These are phyloP conservation scores for Trichophyton mentagrophytes DNA, from an alignment of 2,329 filamentous ascomycete genomes.

Conservation along the genomic window DNA sequence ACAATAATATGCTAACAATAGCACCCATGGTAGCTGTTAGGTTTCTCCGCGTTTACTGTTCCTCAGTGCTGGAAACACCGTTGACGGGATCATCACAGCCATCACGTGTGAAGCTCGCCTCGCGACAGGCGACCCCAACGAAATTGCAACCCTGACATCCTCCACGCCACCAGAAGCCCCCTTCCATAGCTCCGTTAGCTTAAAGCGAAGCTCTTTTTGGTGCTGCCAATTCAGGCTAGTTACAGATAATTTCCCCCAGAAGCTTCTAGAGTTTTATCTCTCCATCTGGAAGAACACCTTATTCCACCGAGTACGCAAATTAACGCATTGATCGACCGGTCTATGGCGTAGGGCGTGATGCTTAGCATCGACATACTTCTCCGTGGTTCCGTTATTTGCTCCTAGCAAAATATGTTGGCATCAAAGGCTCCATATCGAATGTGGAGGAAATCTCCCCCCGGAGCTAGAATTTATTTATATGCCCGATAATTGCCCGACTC, in stretches of 20 bases:
- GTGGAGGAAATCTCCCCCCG: neutral
- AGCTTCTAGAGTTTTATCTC: neutral
- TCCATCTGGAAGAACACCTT: neutral
- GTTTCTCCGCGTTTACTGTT: slow-evolving; percentile 4
- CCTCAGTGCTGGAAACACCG: neutral
- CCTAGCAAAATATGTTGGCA: neutral
- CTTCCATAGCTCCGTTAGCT: neutral
- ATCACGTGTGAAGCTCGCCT: neutral
- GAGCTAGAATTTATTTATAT: neutral
- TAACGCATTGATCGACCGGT: neutral
- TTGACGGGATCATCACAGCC: neutral
- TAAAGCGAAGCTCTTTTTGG: no score
- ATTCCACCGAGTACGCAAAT: neutral
- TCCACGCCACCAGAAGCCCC: neutral
- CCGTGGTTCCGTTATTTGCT: neutral
- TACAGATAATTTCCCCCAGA: neutral
- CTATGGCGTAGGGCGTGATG: neutral
- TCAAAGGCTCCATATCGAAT: neutral
- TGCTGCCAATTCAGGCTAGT: neutral
- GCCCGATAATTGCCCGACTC: neutral
- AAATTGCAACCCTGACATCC: neutral
- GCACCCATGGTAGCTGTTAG: neutral
- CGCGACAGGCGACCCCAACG: neutral
- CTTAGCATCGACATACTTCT: neutral
- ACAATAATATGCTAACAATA: neutral